Evolutionary conservation across 1,284 basidiomycete genomes (phyloP).

Genomic region (Schizophyllum commune): DNA sequence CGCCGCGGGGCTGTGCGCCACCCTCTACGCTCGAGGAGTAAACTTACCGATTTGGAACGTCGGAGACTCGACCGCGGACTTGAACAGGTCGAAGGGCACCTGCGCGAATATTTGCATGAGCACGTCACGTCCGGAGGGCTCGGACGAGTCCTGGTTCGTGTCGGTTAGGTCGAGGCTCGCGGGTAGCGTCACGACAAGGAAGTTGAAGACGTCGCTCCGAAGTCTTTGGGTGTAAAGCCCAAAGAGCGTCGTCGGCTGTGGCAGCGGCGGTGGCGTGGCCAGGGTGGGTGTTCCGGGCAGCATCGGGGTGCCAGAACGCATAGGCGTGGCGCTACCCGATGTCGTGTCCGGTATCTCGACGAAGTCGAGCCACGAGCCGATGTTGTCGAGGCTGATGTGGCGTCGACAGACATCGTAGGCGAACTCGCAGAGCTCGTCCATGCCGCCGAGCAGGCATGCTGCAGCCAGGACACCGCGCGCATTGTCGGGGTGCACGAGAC

Average conservation of each 20-base stretch:
- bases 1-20: no score
- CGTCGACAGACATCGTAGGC: conserved; percentile 73
- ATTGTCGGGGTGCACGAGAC: conserved; percentile 64
- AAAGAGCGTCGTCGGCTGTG: conserved; percentile 51
- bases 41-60: conserved; percentile 67
- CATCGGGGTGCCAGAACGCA: neutral
- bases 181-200: conserved; percentile 68
- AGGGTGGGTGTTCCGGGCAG: neutral
- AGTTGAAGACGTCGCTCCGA: conserved; percentile 66
- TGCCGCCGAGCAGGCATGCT: conserved; percentile 73
- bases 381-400: conserved; percentile 66
- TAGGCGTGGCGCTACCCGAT: conserved; percentile 34
- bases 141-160: conserved; percentile 22
- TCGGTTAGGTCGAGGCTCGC: conserved; percentile 40
- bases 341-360: conserved; percentile 49
- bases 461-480: conserved; percentile 78
- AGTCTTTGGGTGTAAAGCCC: conserved; percentile 63
- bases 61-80: conserved; percentile 68
- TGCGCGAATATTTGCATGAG: conserved; percentile 66
- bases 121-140: conserved; percentile 48
- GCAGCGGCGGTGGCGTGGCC: neutral
- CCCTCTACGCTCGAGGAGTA: conserved; percentile 7
- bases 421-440: conserved; percentile 74
- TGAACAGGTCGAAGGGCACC: conserved; percentile 77
- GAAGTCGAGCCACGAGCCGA: conserved; percentile 72